These are phyloP conservation scores for Leccinum huronense DNA, from an alignment of 1,284 basidiomycete genomes.

Conservation along the genomic window DNA sequence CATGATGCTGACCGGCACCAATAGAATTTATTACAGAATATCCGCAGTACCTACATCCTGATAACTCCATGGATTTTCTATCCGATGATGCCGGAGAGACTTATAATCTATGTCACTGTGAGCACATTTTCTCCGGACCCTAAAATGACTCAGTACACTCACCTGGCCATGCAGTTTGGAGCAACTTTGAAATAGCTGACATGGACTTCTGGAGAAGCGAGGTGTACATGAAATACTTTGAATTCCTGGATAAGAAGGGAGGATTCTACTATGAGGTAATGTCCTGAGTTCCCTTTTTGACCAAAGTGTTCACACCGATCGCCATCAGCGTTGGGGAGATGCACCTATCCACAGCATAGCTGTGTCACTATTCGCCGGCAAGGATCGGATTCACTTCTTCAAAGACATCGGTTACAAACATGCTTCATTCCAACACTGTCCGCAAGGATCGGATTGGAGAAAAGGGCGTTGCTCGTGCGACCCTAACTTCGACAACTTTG, in stretches of 20 bases:
- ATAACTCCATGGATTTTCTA: constrained; percentile 75
- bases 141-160: not conserved
- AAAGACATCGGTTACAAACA: constrained; percentile 56
- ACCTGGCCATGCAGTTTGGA: constrained; percentile 55
- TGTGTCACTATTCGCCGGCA: constrained; percentile 67
- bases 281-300: constrained; percentile 6
- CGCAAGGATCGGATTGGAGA: constrained; percentile 48
- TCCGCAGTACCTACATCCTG: constrained; percentile 64
- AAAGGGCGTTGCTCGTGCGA: constrained; percentile 52
- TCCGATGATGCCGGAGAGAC: constrained; percentile 69
- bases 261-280: constrained; percentile 83
- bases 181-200: constrained; percentile 84
- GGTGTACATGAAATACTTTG: constrained; percentile 77
- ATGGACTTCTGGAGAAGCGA: constrained; percentile 80
- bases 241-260: constrained; percentile 72
- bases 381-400: constrained; percentile 77
- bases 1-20: not conserved
- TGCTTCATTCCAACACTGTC: constrained; percentile 62
- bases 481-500: constrained; percentile 44
- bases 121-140: constrained; percentile 30
- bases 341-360: constrained; percentile 86
- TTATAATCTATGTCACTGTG: constrained; percentile 83
- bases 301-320: constrained; percentile 4
- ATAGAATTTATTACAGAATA: constrained; percentile 67
- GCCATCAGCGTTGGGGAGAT: constrained; percentile 77